Percentiles rank a stretch among this genome's conserved stretches.
Evolutionary conservation across 257 asterid genomes (phyloP).

Genomic region (Galeopsis tetrahit): DNA sequence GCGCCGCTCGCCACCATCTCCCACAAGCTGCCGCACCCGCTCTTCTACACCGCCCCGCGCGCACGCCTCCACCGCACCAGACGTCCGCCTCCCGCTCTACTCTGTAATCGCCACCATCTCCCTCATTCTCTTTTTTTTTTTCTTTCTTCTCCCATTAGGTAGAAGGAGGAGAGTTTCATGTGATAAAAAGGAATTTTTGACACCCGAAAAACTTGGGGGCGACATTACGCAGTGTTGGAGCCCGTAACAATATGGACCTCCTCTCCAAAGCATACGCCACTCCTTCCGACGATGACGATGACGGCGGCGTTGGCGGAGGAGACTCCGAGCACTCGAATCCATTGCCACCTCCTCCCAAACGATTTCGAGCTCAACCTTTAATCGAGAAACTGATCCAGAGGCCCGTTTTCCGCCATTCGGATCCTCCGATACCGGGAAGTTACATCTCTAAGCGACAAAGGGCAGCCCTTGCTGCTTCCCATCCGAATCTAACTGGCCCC

Average conservation of each 20-base stretch:
- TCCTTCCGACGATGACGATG: conserved; percentile 63
- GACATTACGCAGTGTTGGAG: not conserved
- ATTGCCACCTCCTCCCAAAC: conserved; percentile 41
- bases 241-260: conserved; percentile 62
- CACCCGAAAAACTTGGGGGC: not conserved
- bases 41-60: too few relatives aligned
- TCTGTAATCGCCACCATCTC: too few relatives aligned
- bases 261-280: conserved; percentile 65
- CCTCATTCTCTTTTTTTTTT: too few relatives aligned
- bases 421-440: conserved; percentile 69
- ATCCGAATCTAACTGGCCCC: conserved; percentile 25
- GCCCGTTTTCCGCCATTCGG: conserved; percentile 35
- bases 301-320: conserved; percentile 22
- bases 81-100: too few relatives aligned
- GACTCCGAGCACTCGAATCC: conserved; percentile 26
- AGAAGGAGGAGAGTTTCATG: too few relatives aligned
- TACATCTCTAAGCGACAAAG: conserved; percentile 87
- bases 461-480: conserved; percentile 47
- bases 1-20: too few relatives aligned
- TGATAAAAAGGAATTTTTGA: too few relatives aligned
- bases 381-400: conserved; percentile 8
- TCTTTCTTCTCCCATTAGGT: too few relatives aligned
- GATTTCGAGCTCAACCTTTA: conserved; percentile 37
- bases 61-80: too few relatives aligned
- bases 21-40: too few relatives aligned